Evolutionary conservation across 805 yeast genomes (phyloP).

Genomic region (Kockiozyma suomiensis): DNA sequence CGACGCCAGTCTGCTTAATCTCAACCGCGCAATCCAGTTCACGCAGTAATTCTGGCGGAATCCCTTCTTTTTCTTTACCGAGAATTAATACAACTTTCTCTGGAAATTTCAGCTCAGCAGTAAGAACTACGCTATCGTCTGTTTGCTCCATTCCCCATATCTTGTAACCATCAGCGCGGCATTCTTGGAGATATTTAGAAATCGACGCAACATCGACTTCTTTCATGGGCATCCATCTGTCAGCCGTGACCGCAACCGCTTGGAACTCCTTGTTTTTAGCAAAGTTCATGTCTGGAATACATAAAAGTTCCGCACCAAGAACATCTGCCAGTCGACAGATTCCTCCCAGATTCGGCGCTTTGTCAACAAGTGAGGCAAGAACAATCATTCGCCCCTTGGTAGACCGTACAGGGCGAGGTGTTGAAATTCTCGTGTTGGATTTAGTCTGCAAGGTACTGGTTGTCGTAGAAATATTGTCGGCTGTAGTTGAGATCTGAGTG

Average conservation of each 20-base stretch:
- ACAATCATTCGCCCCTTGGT: slow-evolving; percentile 83
- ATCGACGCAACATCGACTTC: slow-evolving; percentile 68
- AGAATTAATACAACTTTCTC: slow-evolving; percentile 72
- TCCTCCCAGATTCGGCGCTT: slow-evolving; percentile 91
- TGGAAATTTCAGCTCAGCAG: slow-evolving; percentile 70
- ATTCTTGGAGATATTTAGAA: slow-evolving; percentile 56
- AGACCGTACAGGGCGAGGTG: slow-evolving; percentile 50
- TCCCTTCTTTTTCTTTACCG: slow-evolving; percentile 89
- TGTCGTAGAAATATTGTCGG: background rate
- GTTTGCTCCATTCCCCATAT: slow-evolving; percentile 92
- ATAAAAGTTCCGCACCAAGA: slow-evolving; percentile 80
- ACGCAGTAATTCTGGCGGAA: slow-evolving; percentile 80
- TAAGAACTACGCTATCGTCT: slow-evolving; percentile 76
- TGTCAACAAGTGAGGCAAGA: slow-evolving; percentile 88
- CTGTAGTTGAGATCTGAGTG: background rate
- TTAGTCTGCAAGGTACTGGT: slow-evolving; percentile 74
- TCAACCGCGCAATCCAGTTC: slow-evolving; percentile 87
- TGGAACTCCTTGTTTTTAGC: slow-evolving; percentile 70
- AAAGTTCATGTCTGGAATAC: slow-evolving; percentile 70
- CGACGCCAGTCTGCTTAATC: slow-evolving; percentile 88
- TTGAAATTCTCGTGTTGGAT: slow-evolving; percentile 57
- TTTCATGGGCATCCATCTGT: slow-evolving; percentile 89
- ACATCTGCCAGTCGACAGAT: slow-evolving; percentile 92
- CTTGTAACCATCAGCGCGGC: slow-evolving; percentile 77
- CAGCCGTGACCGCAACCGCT: slow-evolving; percentile 92